Percentiles rank a stretch among this genome's conserved stretches.
Evolutionary conservation across 2,329 filamentous ascomycete genomes (phyloP).

Genomic region (Plectosphaerella plurivora): DNA sequence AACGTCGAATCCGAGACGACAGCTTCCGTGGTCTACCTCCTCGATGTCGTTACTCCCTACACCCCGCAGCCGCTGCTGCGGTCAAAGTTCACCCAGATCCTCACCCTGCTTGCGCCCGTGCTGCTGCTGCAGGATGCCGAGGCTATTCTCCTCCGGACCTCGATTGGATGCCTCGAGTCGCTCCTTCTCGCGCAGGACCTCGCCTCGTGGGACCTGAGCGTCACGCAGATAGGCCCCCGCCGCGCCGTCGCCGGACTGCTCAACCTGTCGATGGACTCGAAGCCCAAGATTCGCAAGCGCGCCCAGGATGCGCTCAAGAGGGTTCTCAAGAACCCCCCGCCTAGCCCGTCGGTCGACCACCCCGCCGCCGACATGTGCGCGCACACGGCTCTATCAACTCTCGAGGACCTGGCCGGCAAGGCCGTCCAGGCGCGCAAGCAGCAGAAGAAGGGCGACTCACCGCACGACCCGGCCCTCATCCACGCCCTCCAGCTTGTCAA

Average conservation of each 20-base stretch:
- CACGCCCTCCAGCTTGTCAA: constrained; percentile 91
- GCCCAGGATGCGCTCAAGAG: constrained; percentile 84
- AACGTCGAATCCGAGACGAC: constrained; percentile 77
- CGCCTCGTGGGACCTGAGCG: constrained; percentile 79
- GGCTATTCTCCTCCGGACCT: constrained; percentile 78
- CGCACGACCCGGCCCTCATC: constrained; percentile 78
- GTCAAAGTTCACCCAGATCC: constrained; percentile 91
- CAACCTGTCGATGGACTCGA: constrained; percentile 76
- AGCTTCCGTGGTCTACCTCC: constrained; percentile 86
- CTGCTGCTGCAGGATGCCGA: constrained; percentile 78
- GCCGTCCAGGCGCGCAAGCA: constrained; percentile 58
- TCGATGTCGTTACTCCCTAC: constrained; percentile 85
- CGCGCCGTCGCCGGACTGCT: constrained; percentile 83
- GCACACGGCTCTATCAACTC: constrained; percentile 76
- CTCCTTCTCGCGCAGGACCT: constrained; percentile 85
- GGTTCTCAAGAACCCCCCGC: constrained; percentile 79
- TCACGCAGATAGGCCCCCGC: constrained; percentile 78
- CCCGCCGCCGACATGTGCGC: constrained; percentile 96
- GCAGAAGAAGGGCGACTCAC: constrained; percentile 55
- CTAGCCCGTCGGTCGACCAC: constrained; percentile 88
- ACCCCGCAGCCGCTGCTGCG: constrained; percentile 83
- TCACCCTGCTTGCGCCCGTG: constrained; percentile 79
- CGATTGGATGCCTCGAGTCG: constrained; percentile 91
- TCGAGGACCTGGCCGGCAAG: constrained; percentile 68
- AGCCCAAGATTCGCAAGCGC: constrained; percentile 91